Percentiles rank a stretch among this genome's conserved stretches.
Conservation (phyloP, 352 stramenopile species). For the Pythium scleroteichum region DNA sequence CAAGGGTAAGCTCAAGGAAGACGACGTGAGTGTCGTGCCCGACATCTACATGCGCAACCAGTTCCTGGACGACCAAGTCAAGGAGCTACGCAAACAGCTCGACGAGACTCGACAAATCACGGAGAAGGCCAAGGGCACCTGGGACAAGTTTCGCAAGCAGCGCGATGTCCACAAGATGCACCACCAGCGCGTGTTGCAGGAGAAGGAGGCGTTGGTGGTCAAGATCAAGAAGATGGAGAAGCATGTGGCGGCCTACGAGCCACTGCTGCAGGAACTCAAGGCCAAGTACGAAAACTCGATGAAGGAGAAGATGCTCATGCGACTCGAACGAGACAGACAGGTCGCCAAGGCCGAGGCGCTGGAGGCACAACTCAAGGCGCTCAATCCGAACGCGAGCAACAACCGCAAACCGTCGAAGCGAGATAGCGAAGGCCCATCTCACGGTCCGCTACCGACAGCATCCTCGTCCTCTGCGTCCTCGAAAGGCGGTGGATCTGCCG, state of each 20-base stretch:
- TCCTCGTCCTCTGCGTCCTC: not conserved
- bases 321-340: conserved; percentile 91
- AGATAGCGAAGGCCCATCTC: conserved; percentile 13
- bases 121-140: conserved; percentile 90
- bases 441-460: not conserved
- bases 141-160: conserved; percentile 95
- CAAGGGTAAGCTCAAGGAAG: conserved; percentile 90
- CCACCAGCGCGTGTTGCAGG: conserved; percentile 94
- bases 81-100: conserved; percentile 79
- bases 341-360: conserved; percentile 88
- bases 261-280: conserved; percentile 91
- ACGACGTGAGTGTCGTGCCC: conserved; percentile 89
- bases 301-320: conserved; percentile 98
- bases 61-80: conserved; percentile 89
- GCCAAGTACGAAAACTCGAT: conserved; percentile 94
- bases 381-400: conserved; percentile 19
- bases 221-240: conserved; percentile 93
- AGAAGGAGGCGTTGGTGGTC: conserved; percentile 91
- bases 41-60: conserved; percentile 95
- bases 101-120: conserved; percentile 90
- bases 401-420: conserved; percentile 27
- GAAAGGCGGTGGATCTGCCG: conserved; percentile 10
- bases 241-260: conserved; percentile 92
- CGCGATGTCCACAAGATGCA: conserved; percentile 96
- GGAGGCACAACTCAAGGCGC: conserved; percentile 78